Evolutionary conservation across 768 basidiomycete genomes (phyloP), one percentile per base, ranked within the genome.

Genomic region (Xerocomellus intermedius): DNA sequence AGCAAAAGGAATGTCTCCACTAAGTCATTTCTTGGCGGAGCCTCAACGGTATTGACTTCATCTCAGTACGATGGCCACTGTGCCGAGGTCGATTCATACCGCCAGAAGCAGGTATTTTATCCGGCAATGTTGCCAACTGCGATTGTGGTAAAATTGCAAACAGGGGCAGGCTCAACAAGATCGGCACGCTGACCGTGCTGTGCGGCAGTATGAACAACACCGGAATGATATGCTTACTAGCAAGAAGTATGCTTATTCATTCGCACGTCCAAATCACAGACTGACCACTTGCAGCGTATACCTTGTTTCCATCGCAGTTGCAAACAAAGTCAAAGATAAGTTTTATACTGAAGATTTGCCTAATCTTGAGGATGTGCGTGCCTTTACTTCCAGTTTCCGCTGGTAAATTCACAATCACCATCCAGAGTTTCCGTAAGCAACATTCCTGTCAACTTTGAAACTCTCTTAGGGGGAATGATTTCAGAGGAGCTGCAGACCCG

Each of bases 41-140:
- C 33, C 35, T 46, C 26, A 26, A 8, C 36, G 26, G 32, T 60
- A 48, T 44, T 64, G 46, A 61, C 50, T 21, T 50, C 57, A 19
- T 41, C 43, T 42, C 58, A 93, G 91, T 93, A 93, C 63, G 87
- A 92, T 60, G 85, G 84, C 28, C 84, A 90, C 60, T 93, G 91
- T 66, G 64, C 65, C 16, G 89, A 91, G 67, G 81, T 88, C 21
- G 88, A 89, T 63, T 69, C 77, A 21, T 80, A 83, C 63, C 84
- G 87, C 46, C 88, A 90, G 76, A 93, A 91, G 71, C 90, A 92
- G 82, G 91, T 64, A 58, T 49, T 55, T 53, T 45, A 16, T 49
- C 42, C 26, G 13, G n/a, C 19, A 28, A 42, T 39, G 24, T 45
- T 53, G 14, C 36, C 21, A 37, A 35, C 8, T 39, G 24, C 50